Evolutionary conservation across 2,329 filamentous ascomycete genomes (phyloP).

Genomic region (Torrubiella hemipterigena): DNA sequence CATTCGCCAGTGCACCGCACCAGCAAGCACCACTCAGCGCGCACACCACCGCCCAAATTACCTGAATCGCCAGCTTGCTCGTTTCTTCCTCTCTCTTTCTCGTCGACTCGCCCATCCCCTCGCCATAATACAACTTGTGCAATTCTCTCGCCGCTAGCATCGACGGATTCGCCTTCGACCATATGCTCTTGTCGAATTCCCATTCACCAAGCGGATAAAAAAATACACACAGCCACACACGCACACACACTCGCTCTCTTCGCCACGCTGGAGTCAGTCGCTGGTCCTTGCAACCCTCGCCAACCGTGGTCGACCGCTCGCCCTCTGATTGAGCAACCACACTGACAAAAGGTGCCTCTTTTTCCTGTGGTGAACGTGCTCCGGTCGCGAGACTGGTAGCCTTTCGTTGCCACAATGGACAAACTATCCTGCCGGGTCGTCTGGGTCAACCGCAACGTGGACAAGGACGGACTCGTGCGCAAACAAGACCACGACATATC

Average conservation of each 20-base stretch:
- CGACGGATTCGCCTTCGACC: not conserved
- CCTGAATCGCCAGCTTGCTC: not conserved
- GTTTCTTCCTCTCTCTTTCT: not conserved
- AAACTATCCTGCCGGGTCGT: constrained; percentile 45
- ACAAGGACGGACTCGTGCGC: constrained; percentile 30
- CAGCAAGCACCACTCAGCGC: no score
- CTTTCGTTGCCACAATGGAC: constrained; percentile 44
- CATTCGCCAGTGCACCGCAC: no score
- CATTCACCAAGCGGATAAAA: constrained; percentile 7
- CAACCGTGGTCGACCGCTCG: not conserved
- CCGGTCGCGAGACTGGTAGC: constrained; percentile 51
- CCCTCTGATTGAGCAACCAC: not conserved
- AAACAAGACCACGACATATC: constrained; percentile 9
- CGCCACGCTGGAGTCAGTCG: not conserved
- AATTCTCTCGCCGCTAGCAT: not conserved
- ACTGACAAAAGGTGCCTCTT: constrained; percentile 11
- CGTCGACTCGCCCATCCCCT: constrained; percentile 1
- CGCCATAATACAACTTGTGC: not conserved
- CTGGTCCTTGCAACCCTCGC: no score
- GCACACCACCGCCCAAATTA: no score
- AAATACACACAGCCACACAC: constrained; percentile 1
- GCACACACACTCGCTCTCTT: not conserved
- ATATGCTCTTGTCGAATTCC: not conserved
- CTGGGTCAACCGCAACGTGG: constrained; percentile 44
- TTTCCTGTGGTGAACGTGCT: constrained; percentile 37